A percentile compares a stretch with the other conserved stretches of the same genome.
Evolutionary conservation across 495 filamentous ascomycete genomes (phyloP).

Genomic region (Penicillium crystallinum): DNA sequence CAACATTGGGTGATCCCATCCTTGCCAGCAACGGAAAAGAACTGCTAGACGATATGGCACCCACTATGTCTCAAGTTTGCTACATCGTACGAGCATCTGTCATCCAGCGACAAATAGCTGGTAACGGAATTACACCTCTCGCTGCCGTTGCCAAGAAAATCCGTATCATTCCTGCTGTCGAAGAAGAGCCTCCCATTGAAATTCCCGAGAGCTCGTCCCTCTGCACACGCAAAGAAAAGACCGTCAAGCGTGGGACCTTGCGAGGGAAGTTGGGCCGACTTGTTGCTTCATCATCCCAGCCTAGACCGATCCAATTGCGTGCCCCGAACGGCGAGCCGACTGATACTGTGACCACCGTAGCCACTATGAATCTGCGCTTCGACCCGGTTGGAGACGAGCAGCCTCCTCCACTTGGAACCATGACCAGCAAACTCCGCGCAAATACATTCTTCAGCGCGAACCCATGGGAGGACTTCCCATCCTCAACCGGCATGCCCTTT

Average conservation of each 20-base stretch:
- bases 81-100: conserved; percentile 66
- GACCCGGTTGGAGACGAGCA: conserved; percentile 56
- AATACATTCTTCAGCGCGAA: conserved; percentile 66
- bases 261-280: conserved; percentile 69
- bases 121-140: conserved; percentile 34
- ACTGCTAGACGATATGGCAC: conserved; percentile 73
- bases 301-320: conserved; percentile 58
- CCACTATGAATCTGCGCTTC: conserved; percentile 67
- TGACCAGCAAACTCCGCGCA: conserved; percentile 67
- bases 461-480: conserved; percentile 52
- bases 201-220: conserved; percentile 57
- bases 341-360: conserved; percentile 50
- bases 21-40: conserved; percentile 43
- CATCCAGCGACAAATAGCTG: conserved; percentile 25
- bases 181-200: conserved; percentile 74
- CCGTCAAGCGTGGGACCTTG: conserved; percentile 71
- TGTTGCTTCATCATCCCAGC: conserved; percentile 68
- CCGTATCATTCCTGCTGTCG: conserved; percentile 66
- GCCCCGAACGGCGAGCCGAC: conserved; percentile 35
- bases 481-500: conserved; percentile 15
- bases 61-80: conserved; percentile 70
- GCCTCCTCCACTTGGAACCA: conserved; percentile 62
- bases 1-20: conserved; percentile 69
- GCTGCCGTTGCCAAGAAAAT: conserved; percentile 56
- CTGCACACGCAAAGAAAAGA: conserved; percentile 66